Evolutionary conservation across 1,284 basidiomycete species (phyloP), one percentile per base, ranked within the genome.

Genomic region (Sporisorium scitamineum): DNA sequence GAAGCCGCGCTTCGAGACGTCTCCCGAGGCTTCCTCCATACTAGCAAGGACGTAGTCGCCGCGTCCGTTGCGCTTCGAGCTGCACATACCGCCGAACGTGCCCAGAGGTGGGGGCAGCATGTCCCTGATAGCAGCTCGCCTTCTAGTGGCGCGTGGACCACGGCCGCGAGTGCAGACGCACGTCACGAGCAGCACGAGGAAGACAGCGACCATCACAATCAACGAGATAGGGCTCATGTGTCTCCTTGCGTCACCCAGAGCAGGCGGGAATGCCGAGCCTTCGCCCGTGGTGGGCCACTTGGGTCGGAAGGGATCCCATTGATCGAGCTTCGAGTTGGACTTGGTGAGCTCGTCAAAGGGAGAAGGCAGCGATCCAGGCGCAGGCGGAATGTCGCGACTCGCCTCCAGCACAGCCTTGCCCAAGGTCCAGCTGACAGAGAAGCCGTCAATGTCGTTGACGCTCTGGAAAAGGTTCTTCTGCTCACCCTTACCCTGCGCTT

Each of bases 331-430:
- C 14, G 71, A 67, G 47, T 57, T 60, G 31, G 61, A 29, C 47
- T 68, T 78, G 72, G 39, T 68, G 39, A 71, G 57, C 42, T 66
- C 66, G 44, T 77, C 75, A 29, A 73, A 69, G 3, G 70, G 70
- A 16, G 70, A 73, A 10, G 70, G 70, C 11, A 77, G 61, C 55
- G 68, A 65, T 18, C 75, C 70, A 6, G 74, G 76, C n/a, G 71
- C 67, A 9, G 70, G 70, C 1, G 78, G 71, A 44, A 84, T 77
- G 41, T 81, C 80, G 24, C 63, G 93, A 86, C 92, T 94, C 11
- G 96, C 96, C 86, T 98, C 96, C 39, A 98, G 89, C 0, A 99
- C 94, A 91, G 98, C 97, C 86, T 98, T 98, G 50, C 97, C 96
- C 31, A 99, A 88, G 3, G 96, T 98, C 96, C 96, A 99, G 79